Evolutionary conservation across 2,329 filamentous ascomycete genomes (phyloP), one percentile per base, ranked within the genome.

Genomic region (Erysiphe neolycopersici): DNA sequence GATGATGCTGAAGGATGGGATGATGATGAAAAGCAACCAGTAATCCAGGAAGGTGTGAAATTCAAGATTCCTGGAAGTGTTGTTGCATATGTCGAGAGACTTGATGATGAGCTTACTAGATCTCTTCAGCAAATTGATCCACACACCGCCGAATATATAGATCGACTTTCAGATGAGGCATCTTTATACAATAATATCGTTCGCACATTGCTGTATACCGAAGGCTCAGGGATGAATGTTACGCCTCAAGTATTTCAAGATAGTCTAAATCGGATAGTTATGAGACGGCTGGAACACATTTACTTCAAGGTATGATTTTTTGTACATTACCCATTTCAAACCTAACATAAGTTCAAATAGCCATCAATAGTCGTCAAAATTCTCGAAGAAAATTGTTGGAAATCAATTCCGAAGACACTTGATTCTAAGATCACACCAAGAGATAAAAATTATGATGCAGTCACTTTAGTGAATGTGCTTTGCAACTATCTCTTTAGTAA

Each of bases 1-100:
- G 89, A 98, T 64, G 76, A 73, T 52, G 89, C 83, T 18, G 89
- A 98, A 59, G 89, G 98, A 62, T 95, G 89, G 89, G 89, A 98
- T 53, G 89, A 98, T 56, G 91, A 98, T 52, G 91, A 98, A 54
- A 95, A 94, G 67, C 71, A 76, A 36, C 89, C 89, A 13, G 68
- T 68, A 30, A 66, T 87, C 51, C 72, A 71, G 45, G 61, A 69
- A 18, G 81, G 74, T 49, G 76, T 93, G 60, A 79, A 73, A 59
- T 80, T 93, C 69, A 85, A 79, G 65, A 73, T 98, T 46, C 82
- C 89, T 17, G 91, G 89, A 57, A 94, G 83, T 65, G 67, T 95
- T 47, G 82, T 94, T 39, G 95, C 89, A 0, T 91, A 87, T 57
- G 74, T 92, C 30, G 89, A 98, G 68, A 73, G 89, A 57, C 71